Evolutionary conservation across 2,329 filamentous ascomycete genomes (phyloP).

Genomic region (Blastomyces silverae): DNA sequence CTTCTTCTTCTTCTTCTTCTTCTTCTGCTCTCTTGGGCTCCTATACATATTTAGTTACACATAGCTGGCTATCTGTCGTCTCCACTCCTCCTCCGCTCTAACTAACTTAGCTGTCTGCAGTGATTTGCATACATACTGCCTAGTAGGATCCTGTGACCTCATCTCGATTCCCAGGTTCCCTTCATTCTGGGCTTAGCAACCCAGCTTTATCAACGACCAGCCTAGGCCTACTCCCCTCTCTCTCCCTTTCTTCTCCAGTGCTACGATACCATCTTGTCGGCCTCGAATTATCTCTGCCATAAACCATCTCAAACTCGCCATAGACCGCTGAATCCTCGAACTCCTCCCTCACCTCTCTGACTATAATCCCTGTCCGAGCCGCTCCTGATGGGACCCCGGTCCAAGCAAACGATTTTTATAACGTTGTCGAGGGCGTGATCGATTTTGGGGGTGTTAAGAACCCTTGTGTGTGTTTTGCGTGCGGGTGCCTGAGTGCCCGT

Average conservation of each 20-base stretch:
- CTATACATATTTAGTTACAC: not conserved
- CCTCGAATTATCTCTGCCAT: not conserved
- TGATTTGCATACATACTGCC: constrained; percentile 1
- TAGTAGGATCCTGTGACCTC: constrained; percentile 3
- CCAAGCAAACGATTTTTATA: constrained; percentile 11
- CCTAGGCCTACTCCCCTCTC: not conserved
- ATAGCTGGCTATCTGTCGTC: not conserved
- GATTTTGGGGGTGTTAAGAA: constrained; percentile 7
- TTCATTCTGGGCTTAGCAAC: not conserved
- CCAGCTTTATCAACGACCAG: not conserved
- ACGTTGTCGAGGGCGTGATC: constrained; percentile 16
- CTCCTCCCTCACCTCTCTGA: constrained; percentile 17
- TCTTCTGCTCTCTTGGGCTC: too few relatives aligned
- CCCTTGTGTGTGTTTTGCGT: not conserved
- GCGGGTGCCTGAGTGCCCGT: not conserved
- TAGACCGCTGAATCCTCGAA: not conserved
- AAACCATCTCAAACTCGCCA: not conserved
- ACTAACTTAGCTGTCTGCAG: not conserved
- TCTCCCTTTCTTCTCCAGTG: not conserved
- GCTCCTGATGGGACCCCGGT: constrained; percentile 19
- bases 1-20: not conserved
- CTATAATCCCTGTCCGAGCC: not conserved
- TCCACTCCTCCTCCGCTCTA: not conserved
- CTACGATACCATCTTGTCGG: not conserved
- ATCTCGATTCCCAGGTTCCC: not conserved